Percentiles rank a stretch among this genome's conserved stretches.
Conservation (phyloP, 768 basidiomycete genomes). For the Leccinum longicurvipes region DNA sequence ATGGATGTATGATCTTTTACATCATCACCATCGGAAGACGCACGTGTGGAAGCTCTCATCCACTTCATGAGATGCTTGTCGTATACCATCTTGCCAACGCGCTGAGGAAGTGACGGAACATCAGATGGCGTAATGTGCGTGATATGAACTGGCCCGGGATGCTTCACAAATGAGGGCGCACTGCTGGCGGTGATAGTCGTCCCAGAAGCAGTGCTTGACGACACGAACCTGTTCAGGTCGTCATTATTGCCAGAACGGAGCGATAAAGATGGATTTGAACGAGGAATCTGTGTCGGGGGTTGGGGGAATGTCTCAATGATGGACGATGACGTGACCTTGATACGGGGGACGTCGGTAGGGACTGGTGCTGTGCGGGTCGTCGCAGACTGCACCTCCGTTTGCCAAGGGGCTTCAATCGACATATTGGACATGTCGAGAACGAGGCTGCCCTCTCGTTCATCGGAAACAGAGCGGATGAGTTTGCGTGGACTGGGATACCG, state of each 20-base stretch:
- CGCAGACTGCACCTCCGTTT: slow-evolving; percentile 21
- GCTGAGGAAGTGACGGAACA: slow-evolving; percentile 68
- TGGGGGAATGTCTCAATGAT: slow-evolving; percentile 27
- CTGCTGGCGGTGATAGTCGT: slow-evolving; percentile 71
- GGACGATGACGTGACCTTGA: slow-evolving; percentile 29
- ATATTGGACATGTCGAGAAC: slow-evolving; percentile 42
- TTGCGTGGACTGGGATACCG: slow-evolving; percentile 45
- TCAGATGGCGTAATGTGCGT: slow-evolving; percentile 80
- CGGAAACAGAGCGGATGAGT: slow-evolving; percentile 36
- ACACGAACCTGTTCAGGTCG: slow-evolving; percentile 86
- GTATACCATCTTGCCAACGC: slow-evolving; percentile 84
- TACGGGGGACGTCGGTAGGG: slow-evolving; percentile 21
- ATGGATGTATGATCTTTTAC: slow-evolving; percentile 28
- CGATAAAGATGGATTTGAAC: slow-evolving; percentile 49
- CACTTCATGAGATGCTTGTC: slow-evolving; percentile 83
- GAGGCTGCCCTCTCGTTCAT: slow-evolving; percentile 41
- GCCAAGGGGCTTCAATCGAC: slow-evolving; percentile 40
- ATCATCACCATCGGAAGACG: slow-evolving; percentile 30
- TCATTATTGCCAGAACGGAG: slow-evolving; percentile 53
- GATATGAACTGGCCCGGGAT: slow-evolving; percentile 73
- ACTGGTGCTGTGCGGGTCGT: slow-evolving; percentile 5
- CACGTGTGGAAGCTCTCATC: slow-evolving; percentile 59
- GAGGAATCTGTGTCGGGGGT: slow-evolving; percentile 31
- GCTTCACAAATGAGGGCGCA: slow-evolving; percentile 81
- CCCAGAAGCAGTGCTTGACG: slow-evolving; percentile 78